phyloP scores from a whole-genome alignment of 2,329 filamentous ascomycete species.

The Beauveria varroae region DNA sequence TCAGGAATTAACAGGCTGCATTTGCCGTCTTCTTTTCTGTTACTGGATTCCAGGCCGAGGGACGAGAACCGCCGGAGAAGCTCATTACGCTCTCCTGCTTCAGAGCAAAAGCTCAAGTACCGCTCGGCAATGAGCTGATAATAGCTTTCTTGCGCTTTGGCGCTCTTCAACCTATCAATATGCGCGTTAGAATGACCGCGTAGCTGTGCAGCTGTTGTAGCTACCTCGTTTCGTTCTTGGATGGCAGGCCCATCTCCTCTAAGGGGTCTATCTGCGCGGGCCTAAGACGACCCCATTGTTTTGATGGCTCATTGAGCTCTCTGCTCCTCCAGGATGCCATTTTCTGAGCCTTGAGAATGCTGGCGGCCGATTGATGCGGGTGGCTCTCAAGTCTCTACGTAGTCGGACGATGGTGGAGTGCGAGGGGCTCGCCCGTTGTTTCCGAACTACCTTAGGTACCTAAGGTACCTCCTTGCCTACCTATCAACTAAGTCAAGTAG shows the following conservation, averaged over 20 bases:
- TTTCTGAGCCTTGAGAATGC: background rate
- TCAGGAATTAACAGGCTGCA: background rate
- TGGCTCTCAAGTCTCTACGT: background rate
- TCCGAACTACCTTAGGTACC: too few relatives aligned
- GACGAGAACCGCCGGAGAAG: slow-evolving; percentile 69
- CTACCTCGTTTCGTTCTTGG: slow-evolving; percentile 83
- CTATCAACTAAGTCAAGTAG: too few relatives aligned
- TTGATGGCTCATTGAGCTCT: slow-evolving; percentile 32
- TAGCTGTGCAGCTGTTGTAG: slow-evolving; percentile 3
- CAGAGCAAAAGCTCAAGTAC: slow-evolving; percentile 83
- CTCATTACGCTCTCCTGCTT: slow-evolving; percentile 61
- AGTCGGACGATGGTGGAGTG: background rate
- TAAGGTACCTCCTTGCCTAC: too few relatives aligned
- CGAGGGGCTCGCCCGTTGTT: background rate
- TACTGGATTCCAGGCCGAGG: slow-evolving; percentile 30
- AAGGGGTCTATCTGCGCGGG: slow-evolving; percentile 69
- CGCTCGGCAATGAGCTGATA: slow-evolving; percentile 81
- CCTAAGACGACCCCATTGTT: slow-evolving; percentile 64
- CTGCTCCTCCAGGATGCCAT: slow-evolving; percentile 22
- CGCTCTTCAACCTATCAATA: slow-evolving; percentile 54
- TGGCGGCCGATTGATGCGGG: background rate
- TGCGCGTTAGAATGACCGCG: slow-evolving; percentile 7
- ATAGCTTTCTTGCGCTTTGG: slow-evolving; percentile 74
- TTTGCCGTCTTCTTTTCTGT: background rate
- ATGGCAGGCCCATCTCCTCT: slow-evolving; percentile 75